Conservation (phyloP, 2,329 filamentous ascomycete genomes). For the Fusarium bactridioides region DNA sequence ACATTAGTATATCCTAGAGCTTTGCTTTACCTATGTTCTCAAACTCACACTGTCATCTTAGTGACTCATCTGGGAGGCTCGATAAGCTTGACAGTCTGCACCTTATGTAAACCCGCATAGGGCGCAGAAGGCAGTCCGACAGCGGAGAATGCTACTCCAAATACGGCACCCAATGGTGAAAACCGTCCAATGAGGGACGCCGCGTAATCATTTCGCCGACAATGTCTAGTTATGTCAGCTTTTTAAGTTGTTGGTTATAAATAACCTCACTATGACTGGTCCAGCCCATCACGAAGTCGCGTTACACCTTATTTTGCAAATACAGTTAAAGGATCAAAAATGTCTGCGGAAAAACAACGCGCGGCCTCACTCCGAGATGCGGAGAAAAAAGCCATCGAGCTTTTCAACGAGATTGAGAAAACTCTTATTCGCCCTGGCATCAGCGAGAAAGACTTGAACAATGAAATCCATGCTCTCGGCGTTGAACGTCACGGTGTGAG, state of each 20-base stretch:
- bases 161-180: not conserved
- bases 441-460: not conserved
- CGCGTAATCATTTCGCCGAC: not conserved
- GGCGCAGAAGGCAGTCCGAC: not conserved
- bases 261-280: not conserved
- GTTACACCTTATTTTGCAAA: not conserved
- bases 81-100: not conserved
- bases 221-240: not conserved
- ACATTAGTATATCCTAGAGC: too few species aligned
- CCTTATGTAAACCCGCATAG: not conserved
- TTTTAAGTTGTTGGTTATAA: not conserved
- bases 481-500: not conserved
- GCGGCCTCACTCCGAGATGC: not conserved
- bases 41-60: too few species aligned
- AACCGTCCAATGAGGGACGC: not conserved
- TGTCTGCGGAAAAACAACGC: not conserved
- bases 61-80: too few species aligned
- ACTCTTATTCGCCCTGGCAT: not conserved
- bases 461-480: not conserved
- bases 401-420: not conserved
- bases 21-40: too few species aligned
- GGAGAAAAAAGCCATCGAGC: not conserved
- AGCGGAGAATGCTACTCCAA: not conserved
- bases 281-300: not conserved
- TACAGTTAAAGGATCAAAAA: not conserved